phyloP scores from a whole-genome alignment of 768 basidiomycete species.

The Kwoniella sp. region DNA sequence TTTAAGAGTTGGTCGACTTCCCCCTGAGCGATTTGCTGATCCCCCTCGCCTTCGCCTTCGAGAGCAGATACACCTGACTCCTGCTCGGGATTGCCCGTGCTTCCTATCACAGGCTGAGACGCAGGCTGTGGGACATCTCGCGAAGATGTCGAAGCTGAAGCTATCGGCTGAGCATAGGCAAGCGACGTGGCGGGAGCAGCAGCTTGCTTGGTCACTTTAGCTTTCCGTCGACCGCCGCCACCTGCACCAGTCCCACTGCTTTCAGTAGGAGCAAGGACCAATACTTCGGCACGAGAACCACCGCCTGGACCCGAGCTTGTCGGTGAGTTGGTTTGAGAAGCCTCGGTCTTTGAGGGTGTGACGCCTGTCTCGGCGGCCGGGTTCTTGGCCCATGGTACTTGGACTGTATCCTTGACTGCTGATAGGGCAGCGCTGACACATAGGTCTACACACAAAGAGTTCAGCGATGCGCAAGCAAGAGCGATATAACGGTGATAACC shows the following conservation, averaged over 20 bases:
- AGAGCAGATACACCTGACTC: background rate
- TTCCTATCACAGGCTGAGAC: background rate
- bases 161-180: conserved; percentile 2
- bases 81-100: background rate
- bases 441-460: conserved; percentile 63
- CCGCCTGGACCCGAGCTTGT: conserved; percentile 6
- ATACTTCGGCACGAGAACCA: conserved; percentile 9
- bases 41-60: conserved; percentile 16
- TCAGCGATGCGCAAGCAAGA: background rate
- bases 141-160: background rate
- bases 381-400: conserved; percentile 69
- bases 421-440: conserved; percentile 91
- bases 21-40: conserved; percentile 14
- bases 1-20: conserved; percentile 5
- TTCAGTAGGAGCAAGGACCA: conserved; percentile 16
- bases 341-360: background rate
- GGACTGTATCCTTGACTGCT: conserved; percentile 80
- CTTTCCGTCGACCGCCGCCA: conserved; percentile 21
- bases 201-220: conserved; percentile 11
- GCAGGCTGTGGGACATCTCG: background rate
- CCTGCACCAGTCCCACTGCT: background rate
- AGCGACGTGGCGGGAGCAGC: no score
- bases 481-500: background rate
- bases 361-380: conserved; percentile 25
- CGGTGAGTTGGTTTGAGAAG: conserved; percentile 9